Base-by-base conservation (phyloP, 176 grass and related monocot genomes). In the Cenchrus americanus region DNA sequence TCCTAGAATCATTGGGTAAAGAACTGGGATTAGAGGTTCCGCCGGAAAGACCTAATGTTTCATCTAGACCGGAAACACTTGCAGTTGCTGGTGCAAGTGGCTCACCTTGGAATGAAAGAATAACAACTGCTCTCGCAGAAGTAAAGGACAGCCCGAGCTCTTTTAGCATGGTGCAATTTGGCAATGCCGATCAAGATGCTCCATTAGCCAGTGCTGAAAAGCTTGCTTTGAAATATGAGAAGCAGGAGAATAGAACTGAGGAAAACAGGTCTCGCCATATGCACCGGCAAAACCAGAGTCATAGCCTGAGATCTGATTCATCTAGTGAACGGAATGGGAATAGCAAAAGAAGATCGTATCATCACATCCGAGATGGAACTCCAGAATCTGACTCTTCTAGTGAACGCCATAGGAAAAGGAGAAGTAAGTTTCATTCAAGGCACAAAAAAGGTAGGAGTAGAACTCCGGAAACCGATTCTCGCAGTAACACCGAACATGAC, bases 1-100 rank as follows among this genome's bases (percentile, higher is more conserved):
- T 98, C 70, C 83, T 98, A 26, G 91, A 98, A 93, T 95, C 96
- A 72, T 80, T 98, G 81, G 96, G 93, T 86, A 95, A 90, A 91
- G 92, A 98, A 82, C 81, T 98, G 65, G 93, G 96, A 21, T 85
- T 98, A 72, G 93, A 98, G 83, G 85, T 98, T 62, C 96, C 96
- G 44, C 48, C 86, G 82, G 92, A 95, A 88, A 93, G 55, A 73
- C 80, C 57, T 9, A 87, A 83, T 78, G 77, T 77, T 62, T 63
- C 66, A 63, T 65, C 75, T 69, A 49, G 57, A 48, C 37, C 82
- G 75, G 87, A 90, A 90, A 80, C 65, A 27, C 75, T 53, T 51
- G 43, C 72, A 84, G 46, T 17, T 55, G 82, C 71, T 77, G 70
- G 84, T 79, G 68, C 53, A 66, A 82, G 69, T 74, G 73, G 76